Evolutionary conservation across 2,329 filamentous ascomycete species (phyloP), one percentile per base, ranked within the genome.

Genomic region (Epichloe glyceriae): DNA sequence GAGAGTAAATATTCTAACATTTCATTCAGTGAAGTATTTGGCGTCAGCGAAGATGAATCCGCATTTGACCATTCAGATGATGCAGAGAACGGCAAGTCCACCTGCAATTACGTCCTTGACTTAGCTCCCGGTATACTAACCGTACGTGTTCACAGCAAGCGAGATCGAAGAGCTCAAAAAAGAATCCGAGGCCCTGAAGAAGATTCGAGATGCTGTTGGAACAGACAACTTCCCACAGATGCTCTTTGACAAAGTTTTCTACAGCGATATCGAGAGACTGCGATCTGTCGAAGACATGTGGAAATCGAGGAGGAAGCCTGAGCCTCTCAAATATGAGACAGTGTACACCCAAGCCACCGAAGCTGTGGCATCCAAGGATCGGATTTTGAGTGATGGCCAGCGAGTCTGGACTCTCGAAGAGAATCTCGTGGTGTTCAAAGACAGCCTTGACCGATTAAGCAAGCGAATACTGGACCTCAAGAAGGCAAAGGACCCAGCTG

Each of bases 251-350:
- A 98, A 97, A 65, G 90, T 97, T 3, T 98, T 93, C 68, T 79
- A 82, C 54, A 74, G 85, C 47, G 93, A 98, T 61, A 86, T 98
- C 50, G 75, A 85, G 56, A 80, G 93, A 15, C 67, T 98, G 51
- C 78, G 83, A 40, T 86, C 84, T 14, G 94, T 96, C 79, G 85
- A 93, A 62, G 91, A 94, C 55, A 95, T 97, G 88, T 98, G 93
- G 93, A 94, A 89, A 67, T 82, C 80, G 4, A 79, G 89, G 57
- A 79, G 80, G 54, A 75, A 84, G 2, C 93, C 91, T 0, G 75
- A 85, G 58, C 71, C 87, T 7, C 73, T 97, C 12, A 74, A 84
- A 39, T 95, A 86, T 64, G 75, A 83, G 12, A 65, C 69, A 0
- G 63, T 91, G 2, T 67, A 78, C 45, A 62, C 73, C 19, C 73